phyloP scores from a whole-genome alignment of 192 early-diverging fungal species.

The Kappamyces sp. region DNA sequence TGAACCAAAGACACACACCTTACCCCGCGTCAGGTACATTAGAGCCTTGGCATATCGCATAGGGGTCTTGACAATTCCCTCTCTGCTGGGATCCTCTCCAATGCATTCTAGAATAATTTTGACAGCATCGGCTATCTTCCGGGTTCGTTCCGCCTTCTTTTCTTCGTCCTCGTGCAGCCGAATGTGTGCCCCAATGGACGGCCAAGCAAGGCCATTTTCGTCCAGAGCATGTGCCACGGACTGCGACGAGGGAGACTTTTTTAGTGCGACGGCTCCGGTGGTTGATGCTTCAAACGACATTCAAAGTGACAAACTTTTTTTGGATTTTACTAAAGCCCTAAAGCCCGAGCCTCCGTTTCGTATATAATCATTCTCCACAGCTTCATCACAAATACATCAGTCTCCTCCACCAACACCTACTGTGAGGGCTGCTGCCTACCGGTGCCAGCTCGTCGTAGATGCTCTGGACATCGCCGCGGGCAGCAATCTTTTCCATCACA shows the following conservation, averaged over 20 bases:
- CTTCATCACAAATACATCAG: constrained; percentile 76
- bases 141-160: constrained; percentile 60
- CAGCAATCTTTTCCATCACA: constrained; percentile 64
- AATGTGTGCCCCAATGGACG: constrained; percentile 66
- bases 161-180: constrained; percentile 74
- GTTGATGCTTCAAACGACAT: constrained; percentile 1
- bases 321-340: constrained; percentile 38
- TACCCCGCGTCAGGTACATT: constrained; percentile 96
- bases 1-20: too few relatives aligned
- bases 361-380: constrained; percentile 85
- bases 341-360: constrained; percentile 67
- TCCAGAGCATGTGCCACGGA: constrained; percentile 22
- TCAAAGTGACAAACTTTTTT: constrained; percentile 7
- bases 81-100: constrained; percentile 90
- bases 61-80: constrained; percentile 93
- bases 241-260: background rate
- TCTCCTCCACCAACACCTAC: constrained; percentile 82
- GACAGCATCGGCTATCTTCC: constrained; percentile 80
- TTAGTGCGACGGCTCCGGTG: too few relatives aligned
- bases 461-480: constrained; percentile 55
- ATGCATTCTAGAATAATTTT: constrained; percentile 83
- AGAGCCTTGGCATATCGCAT: constrained; percentile 94
- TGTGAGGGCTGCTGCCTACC: constrained; percentile 26
- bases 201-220: constrained; percentile 36
- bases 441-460: constrained; percentile 71